phyloP scores from a whole-genome alignment of 345 rosid genomes.

The Cardiospermum halicacabum region DNA sequence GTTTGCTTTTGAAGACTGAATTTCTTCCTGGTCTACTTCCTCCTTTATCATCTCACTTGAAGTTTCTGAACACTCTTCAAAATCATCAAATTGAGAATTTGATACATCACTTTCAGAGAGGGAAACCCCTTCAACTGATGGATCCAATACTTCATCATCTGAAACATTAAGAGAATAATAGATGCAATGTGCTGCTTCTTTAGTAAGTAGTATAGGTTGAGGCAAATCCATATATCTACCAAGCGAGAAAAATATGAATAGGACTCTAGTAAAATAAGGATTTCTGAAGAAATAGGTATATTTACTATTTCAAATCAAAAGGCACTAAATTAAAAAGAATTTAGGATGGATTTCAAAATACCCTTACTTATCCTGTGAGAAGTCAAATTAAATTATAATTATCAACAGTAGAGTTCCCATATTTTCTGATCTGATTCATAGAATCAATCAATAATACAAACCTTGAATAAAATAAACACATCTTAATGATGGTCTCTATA shows the following conservation, averaged over 20 bases:
- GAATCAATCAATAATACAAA: not conserved
- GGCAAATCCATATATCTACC: not conserved
- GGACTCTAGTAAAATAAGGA: not conserved
- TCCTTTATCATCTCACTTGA: constrained; percentile 39
- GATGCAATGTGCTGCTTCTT: constrained; percentile 7
- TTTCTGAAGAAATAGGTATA: not conserved
- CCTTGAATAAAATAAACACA: not conserved
- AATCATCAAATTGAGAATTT: constrained; percentile 7
- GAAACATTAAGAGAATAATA: constrained; percentile 19
- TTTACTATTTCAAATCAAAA: not conserved
- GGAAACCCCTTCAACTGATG: constrained; percentile 28
- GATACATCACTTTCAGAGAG: constrained; percentile 16
- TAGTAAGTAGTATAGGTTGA: not conserved
- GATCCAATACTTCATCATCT: constrained; percentile 54
- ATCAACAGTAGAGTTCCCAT: not conserved
- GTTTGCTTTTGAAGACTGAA: constrained; percentile 25
- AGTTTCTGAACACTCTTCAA: constrained; percentile 34
- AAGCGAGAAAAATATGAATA: not conserved
- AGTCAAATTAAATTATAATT: not conserved
- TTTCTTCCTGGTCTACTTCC: constrained; percentile 33
- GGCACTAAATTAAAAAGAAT: not conserved
- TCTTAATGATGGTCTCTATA: not conserved
- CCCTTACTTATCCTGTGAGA: not conserved
- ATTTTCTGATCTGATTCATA: not conserved
- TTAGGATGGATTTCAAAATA: not conserved